Percentiles rank a stretch among this genome's conserved stretches.
Conservation (phyloP, 805 yeast genomes). For the Suhomyces sp. region DNA sequence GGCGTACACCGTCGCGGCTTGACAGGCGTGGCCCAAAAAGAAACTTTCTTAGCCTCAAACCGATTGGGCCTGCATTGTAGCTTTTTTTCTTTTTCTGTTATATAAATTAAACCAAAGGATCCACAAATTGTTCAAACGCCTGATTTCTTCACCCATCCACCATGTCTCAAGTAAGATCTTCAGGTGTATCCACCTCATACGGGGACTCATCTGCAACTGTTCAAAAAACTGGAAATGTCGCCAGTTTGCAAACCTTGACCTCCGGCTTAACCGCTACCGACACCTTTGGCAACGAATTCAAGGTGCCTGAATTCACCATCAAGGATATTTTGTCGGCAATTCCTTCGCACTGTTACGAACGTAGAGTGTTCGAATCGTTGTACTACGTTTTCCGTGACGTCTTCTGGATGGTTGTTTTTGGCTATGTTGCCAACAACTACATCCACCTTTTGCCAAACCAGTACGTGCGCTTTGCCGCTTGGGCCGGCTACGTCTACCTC, state of each 20-base stretch:
- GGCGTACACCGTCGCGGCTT: neutral
- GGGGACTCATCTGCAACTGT: conserved; percentile 7
- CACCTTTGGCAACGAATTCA: conserved; percentile 51
- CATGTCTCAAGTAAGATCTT: conserved; percentile 9
- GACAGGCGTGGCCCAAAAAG: neutral
- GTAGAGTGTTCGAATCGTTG: conserved; percentile 48
- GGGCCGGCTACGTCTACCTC: conserved; percentile 38
- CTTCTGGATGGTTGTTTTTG: conserved; percentile 39
- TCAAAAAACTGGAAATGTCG: conserved; percentile 13
- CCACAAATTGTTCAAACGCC: neutral
- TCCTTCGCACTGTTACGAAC: conserved; percentile 60
- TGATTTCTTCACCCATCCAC: neutral
- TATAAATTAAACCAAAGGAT: neutral
- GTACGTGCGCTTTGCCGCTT: conserved; percentile 36
- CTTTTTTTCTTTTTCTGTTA: neutral
- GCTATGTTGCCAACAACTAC: conserved; percentile 39
- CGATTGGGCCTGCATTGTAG: neutral
- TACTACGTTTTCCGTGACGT: conserved; percentile 55
- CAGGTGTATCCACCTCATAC: conserved; percentile 5
- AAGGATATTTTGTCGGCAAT: conserved; percentile 55
- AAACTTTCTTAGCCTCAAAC: neutral
- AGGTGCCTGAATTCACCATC: conserved; percentile 61
- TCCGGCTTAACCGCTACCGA: conserved; percentile 40
- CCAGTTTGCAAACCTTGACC: conserved; percentile 8
- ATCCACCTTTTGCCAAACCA: conserved; percentile 31